These are phyloP conservation scores for Claviceps spartinae DNA, from an alignment of 2,329 filamentous ascomycete genomes.

Conservation along the genomic window DNA sequence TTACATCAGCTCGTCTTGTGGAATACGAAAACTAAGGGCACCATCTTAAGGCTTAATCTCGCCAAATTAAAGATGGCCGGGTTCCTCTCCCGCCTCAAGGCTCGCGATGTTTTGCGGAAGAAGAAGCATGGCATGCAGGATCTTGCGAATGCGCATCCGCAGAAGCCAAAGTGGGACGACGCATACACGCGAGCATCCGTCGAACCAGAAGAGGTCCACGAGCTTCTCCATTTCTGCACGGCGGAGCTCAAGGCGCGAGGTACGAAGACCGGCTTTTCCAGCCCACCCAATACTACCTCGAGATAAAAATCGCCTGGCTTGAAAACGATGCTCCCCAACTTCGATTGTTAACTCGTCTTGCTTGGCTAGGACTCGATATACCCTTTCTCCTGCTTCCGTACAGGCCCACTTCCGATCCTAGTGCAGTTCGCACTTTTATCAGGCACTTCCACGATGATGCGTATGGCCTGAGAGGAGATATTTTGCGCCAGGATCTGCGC, in stretches of 20 bases:
- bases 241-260: slow-evolving; percentile 89
- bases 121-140: slow-evolving; percentile 51
- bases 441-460: slow-evolving; percentile 76
- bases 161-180: slow-evolving; percentile 74
- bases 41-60: not conserved
- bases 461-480: slow-evolving; percentile 52
- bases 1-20: not conserved
- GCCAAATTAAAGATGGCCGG: slow-evolving; percentile 33
- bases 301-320: not conserved
- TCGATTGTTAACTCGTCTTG: slow-evolving; percentile 1
- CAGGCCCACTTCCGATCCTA: slow-evolving; percentile 82
- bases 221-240: slow-evolving; percentile 73
- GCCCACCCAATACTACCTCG: not conserved
- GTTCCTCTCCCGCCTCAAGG: slow-evolving; percentile 54
- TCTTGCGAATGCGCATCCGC: slow-evolving; percentile 36
- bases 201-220: slow-evolving; percentile 80
- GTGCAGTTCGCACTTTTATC: slow-evolving; percentile 81
- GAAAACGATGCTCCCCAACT: not conserved
- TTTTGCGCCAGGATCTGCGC: slow-evolving; percentile 71
- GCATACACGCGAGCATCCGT: slow-evolving; percentile 74
- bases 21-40: not conserved
- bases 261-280: slow-evolving; percentile 31
- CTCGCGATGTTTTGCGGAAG: slow-evolving; percentile 56
- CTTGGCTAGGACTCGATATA: slow-evolving; percentile 57
- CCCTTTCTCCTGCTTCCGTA: slow-evolving; percentile 92